Conservation (phyloP, 306 rosid species). For the Astragalus membranaceus region DNA sequence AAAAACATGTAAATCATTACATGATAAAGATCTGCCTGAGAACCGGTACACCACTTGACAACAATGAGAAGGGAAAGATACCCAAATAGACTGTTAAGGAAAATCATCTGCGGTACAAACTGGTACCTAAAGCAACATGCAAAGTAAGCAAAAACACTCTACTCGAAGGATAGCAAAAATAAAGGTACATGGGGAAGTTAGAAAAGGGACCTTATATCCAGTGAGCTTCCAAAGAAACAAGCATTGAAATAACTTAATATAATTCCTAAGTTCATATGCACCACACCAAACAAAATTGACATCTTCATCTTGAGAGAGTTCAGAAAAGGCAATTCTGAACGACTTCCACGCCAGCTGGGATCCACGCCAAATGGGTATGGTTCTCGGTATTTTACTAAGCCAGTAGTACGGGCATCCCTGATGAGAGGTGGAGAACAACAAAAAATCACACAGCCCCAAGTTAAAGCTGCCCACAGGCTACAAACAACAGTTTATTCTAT, state of each 20-base stretch:
- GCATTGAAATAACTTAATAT: conserved; percentile 88
- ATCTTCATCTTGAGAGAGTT: conserved; percentile 98
- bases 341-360: conserved; percentile 99
- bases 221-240: conserved; percentile 59
- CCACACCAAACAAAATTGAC: conserved; percentile 90
- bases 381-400: conserved; percentile 70
- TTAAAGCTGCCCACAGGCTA: neutral
- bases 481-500: neutral
- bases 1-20: conserved; percentile 99
- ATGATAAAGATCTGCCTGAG: conserved; percentile 98
- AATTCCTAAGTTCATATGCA: conserved; percentile 95
- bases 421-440: conserved; percentile 20
- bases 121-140: conserved; percentile 66
- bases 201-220: conserved; percentile 70
- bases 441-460: conserved; percentile 4
- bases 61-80: conserved; percentile 97
- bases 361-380: conserved; percentile 98
- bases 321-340: conserved; percentile 81
- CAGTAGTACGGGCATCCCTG: conserved; percentile 79
- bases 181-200: conserved; percentile 3
- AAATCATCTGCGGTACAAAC: conserved; percentile 93
- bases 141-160: conserved; percentile 22
- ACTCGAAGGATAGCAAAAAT: conserved; percentile 12
- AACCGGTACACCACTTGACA: conserved; percentile 97
- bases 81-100: conserved; percentile 96